Evolutionary conservation across 1,284 basidiomycete genomes (phyloP).

Genomic region (Ustilago sp.): DNA sequence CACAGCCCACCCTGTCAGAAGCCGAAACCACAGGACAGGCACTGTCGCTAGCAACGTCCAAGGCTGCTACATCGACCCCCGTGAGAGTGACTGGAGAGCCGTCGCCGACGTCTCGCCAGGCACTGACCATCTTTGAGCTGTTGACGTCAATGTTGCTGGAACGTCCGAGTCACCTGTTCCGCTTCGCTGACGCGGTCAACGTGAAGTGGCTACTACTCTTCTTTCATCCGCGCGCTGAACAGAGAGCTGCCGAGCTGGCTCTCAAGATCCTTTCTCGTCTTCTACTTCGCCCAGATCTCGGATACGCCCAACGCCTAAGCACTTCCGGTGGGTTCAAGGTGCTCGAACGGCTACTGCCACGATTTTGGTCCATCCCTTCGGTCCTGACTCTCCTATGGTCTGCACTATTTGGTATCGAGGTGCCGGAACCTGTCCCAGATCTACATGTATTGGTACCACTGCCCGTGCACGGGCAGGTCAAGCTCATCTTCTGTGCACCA

Average conservation of each 20-base stretch:
- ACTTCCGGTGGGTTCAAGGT: slow-evolving; percentile 79
- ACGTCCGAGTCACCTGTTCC: slow-evolving; percentile 41
- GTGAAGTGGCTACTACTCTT: slow-evolving; percentile 63
- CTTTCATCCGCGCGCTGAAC: slow-evolving; percentile 57
- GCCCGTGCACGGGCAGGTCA: slow-evolving; percentile 73
- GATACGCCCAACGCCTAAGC: slow-evolving; percentile 73
- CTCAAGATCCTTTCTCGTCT: slow-evolving; percentile 51
- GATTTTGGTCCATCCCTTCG: slow-evolving; percentile 76
- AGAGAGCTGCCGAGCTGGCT: slow-evolving; percentile 34
- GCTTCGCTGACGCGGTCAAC: slow-evolving; percentile 44
- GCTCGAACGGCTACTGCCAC: slow-evolving; percentile 79
- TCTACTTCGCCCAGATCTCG: slow-evolving; percentile 25
- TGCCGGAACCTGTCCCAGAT: slow-evolving; percentile 72
- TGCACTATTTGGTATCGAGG: slow-evolving; percentile 75
- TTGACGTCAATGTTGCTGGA: slow-evolving; percentile 44
- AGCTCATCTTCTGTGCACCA: slow-evolving; percentile 71
- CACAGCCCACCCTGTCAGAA: background rate
- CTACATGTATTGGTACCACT: slow-evolving; percentile 74
- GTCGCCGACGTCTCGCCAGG: slow-evolving; percentile 14
- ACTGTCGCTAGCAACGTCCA: background rate
- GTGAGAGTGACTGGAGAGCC: background rate
- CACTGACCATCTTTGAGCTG: slow-evolving; percentile 48
- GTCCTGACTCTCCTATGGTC: slow-evolving; percentile 75
- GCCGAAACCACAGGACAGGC: background rate
- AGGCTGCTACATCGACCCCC: background rate